phyloP scores from a whole-genome alignment of 1,139 yeast species.

The Pichia sp. region DNA sequence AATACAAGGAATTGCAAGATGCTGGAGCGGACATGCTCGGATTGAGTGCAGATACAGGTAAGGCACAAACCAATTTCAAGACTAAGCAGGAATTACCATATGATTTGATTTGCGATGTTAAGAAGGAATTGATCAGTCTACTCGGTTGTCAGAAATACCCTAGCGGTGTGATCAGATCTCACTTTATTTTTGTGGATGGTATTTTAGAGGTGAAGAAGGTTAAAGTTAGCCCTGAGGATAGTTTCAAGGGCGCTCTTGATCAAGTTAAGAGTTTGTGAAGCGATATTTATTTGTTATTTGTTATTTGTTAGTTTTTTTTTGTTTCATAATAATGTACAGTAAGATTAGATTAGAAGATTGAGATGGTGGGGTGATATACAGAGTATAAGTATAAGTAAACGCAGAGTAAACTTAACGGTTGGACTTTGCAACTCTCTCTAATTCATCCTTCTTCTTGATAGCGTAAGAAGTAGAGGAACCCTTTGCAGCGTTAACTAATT shows the following conservation, averaged over 20 bases:
- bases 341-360: too few relatives aligned
- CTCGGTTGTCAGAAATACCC: slow-evolving; percentile 81
- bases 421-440: slow-evolving; percentile 99
- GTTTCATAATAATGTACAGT: too few relatives aligned
- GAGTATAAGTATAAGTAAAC: too few relatives aligned
- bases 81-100: slow-evolving; percentile 67
- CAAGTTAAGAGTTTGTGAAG: slow-evolving; percentile 37
- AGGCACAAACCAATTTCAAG: slow-evolving; percentile 70
- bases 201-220: slow-evolving; percentile 55
- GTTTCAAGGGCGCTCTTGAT: slow-evolving; percentile 55
- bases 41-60: slow-evolving; percentile 65
- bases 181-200: slow-evolving; percentile 84
- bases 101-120: slow-evolving; percentile 71
- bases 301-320: too few relatives aligned
- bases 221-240: slow-evolving; percentile 72
- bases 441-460: slow-evolving; percentile 99
- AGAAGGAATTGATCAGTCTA: slow-evolving; percentile 55
- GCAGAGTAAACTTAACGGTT: slow-evolving; percentile 71
- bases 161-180: slow-evolving; percentile 76
- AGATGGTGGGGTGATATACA: too few relatives aligned
- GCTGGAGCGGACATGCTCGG: slow-evolving; percentile 55
- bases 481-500: slow-evolving; percentile 99
- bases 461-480: slow-evolving; percentile 99
- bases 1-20: slow-evolving; percentile 43
- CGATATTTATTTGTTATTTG: too few relatives aligned